phyloP scores from a whole-genome alignment of 345 rosid genomes.

The Gossypium sturtianum region DNA sequence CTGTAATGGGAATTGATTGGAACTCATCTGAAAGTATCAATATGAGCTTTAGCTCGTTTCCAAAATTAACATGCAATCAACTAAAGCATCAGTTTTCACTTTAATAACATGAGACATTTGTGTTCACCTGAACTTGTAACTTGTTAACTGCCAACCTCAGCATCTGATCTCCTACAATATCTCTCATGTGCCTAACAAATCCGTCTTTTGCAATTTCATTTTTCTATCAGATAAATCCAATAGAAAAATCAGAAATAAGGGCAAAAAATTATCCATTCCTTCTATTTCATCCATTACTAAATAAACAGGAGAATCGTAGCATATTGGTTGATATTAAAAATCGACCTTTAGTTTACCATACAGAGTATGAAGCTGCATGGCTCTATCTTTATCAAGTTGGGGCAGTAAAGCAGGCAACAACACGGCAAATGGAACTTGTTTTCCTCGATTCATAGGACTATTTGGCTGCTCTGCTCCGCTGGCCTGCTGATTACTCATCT shows the following conservation, averaged over 20 bases:
- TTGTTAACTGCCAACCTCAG: slow-evolving; percentile 66
- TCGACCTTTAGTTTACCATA: slow-evolving; percentile 58
- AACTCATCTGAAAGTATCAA: slow-evolving; percentile 38
- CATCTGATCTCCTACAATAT: slow-evolving; percentile 87
- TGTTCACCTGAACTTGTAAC: slow-evolving; percentile 63
- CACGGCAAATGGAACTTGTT: slow-evolving; percentile 74
- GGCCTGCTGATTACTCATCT: slow-evolving; percentile 62
- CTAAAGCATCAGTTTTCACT: neutral
- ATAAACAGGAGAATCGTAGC: slow-evolving; percentile 17
- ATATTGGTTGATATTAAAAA: slow-evolving; percentile 10
- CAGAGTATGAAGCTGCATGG: slow-evolving; percentile 78
- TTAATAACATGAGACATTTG: neutral
- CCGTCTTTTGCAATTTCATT: slow-evolving; percentile 83
- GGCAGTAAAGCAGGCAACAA: slow-evolving; percentile 74
- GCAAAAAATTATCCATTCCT: neutral
- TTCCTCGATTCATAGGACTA: slow-evolving; percentile 38
- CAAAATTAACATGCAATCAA: slow-evolving; percentile 1
- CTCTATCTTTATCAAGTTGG: slow-evolving; percentile 89
- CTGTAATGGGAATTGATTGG: slow-evolving; percentile 47
- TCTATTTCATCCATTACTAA: neutral
- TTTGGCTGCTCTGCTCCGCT: slow-evolving; percentile 44
- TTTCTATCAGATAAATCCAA: slow-evolving; percentile 43
- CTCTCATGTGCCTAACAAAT: slow-evolving; percentile 78
- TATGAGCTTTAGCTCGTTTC: slow-evolving; percentile 10
- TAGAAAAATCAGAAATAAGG: slow-evolving; percentile 13